Percentiles rank a stretch among this genome's conserved stretches.
Conservation (phyloP, 805 yeast genomes). For the Kazachstania africana region DNA sequence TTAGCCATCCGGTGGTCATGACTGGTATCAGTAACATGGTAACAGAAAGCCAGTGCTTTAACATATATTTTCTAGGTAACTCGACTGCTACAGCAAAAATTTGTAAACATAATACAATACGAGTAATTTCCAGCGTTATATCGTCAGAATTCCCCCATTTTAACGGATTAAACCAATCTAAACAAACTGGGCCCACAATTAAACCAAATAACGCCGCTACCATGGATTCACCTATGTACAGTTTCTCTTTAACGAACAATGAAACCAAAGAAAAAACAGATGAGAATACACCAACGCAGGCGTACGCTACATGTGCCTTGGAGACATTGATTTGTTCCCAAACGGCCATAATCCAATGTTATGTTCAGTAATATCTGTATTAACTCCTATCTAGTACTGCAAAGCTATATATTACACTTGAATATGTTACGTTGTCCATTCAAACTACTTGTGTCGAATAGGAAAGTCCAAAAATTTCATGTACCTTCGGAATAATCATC, state of each 20-base stretch:
- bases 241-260: conserved; percentile 66
- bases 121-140: conserved; percentile 71
- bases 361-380: no score
- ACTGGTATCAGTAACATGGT: conserved; percentile 66
- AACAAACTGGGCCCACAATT: conserved; percentile 78
- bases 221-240: conserved; percentile 85
- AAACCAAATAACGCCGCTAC: conserved; percentile 79
- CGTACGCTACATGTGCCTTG: conserved; percentile 76
- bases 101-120: conserved; percentile 76
- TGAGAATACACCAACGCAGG: conserved; percentile 74
- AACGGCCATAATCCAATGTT: conserved; percentile 16
- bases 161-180: conserved; percentile 72
- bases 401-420: neutral
- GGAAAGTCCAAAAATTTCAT: no score
- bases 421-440: neutral
- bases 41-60: conserved; percentile 71
- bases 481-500: no score
- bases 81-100: conserved; percentile 93
- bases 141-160: conserved; percentile 79
- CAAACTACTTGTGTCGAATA: neutral
- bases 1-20: conserved; percentile 84
- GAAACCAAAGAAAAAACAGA: conserved; percentile 73
- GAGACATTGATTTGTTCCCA: conserved; percentile 31
- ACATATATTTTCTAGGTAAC: conserved; percentile 80
- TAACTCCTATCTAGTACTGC: no score